Percentiles rank a stretch among this genome's conserved stretches.
Evolutionary conservation across 768 basidiomycete species (phyloP).

Genomic region (Mycena rosella): DNA sequence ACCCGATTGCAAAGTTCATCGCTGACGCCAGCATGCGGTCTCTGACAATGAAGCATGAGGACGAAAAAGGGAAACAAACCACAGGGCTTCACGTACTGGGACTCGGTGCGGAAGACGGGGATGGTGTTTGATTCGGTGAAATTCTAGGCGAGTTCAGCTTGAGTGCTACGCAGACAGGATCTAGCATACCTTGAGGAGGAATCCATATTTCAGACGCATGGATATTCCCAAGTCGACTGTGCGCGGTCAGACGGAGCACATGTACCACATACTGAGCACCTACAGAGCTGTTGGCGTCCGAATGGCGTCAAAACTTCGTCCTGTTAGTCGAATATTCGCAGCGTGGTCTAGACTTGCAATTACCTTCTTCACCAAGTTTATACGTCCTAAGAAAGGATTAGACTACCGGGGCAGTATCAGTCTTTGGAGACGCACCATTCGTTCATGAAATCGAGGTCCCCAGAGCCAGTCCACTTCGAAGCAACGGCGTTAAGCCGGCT

Average conservation of each 20-base stretch:
- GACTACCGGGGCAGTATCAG: constrained; percentile 8
- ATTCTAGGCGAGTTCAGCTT: constrained; percentile 52
- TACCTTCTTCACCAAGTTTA: constrained; percentile 90
- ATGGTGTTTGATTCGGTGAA: constrained; percentile 71
- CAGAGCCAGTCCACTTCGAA: constrained; percentile 72
- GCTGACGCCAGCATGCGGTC: constrained; percentile 81
- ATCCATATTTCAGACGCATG: constrained; percentile 83
- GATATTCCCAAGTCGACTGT: constrained; percentile 77
- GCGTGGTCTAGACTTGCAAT: constrained; percentile 22
- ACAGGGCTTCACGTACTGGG: constrained; percentile 60
- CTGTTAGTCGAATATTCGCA: constrained; percentile 33
- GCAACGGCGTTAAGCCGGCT: constrained; percentile 67
- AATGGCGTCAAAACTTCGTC: constrained; percentile 86
- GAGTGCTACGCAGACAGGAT: neutral
- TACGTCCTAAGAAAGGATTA: constrained; percentile 72
- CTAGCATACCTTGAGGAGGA: constrained; percentile 68
- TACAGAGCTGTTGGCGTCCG: constrained; percentile 88
- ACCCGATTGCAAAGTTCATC: constrained; percentile 77
- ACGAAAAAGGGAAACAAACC: neutral
- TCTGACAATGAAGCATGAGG: constrained; percentile 49
- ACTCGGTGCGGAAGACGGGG: constrained; percentile 86
- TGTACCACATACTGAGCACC: constrained; percentile 39
- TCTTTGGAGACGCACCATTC: constrained; percentile 73
- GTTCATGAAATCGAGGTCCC: constrained; percentile 81
- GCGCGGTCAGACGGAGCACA: neutral